phyloP scores from a whole-genome alignment of 1,139 yeast species.

The Kodamaea fungicola region DNA sequence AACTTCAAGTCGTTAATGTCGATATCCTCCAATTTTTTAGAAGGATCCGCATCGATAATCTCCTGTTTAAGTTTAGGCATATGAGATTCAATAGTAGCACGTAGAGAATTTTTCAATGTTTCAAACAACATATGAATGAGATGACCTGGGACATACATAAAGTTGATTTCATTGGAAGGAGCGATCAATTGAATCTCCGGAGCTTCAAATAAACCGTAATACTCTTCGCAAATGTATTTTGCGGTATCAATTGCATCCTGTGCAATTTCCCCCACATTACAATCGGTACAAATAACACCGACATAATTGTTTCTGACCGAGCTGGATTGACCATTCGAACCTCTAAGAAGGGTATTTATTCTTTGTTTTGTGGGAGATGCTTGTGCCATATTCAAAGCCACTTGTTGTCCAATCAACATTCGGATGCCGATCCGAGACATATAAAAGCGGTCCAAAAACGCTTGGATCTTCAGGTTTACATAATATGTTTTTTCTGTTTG shows the following conservation, averaged over 20 bases:
- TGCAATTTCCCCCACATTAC: conserved; percentile 76
- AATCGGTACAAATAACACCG: conserved; percentile 80
- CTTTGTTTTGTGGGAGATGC: conserved; percentile 43
- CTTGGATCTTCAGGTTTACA: conserved; percentile 65
- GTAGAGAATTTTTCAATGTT: conserved; percentile 73
- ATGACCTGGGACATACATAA: conserved; percentile 91
- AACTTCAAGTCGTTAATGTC: conserved; percentile 65
- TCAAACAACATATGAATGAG: conserved; percentile 85
- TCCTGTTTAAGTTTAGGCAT: conserved; percentile 41
- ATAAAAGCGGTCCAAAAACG: conserved; percentile 77
- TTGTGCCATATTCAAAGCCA: conserved; percentile 72
- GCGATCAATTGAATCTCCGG: conserved; percentile 77
- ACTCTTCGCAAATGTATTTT: conserved; percentile 81
- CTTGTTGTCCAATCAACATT: conserved; percentile 87
- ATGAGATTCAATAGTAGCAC: conserved; percentile 82
- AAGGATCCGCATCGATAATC: conserved; percentile 42
- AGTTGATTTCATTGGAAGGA: conserved; percentile 59
- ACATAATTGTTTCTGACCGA: conserved; percentile 52
- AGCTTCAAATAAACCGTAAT: conserved; percentile 78
- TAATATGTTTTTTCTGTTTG: conserved; percentile 43
- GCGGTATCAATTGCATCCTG: conserved; percentile 87
- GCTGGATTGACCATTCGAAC: conserved; percentile 12
- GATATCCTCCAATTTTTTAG: conserved; percentile 34
- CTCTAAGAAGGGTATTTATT: conserved; percentile 33
- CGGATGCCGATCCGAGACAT: conserved; percentile 86